Base-by-base conservation (phyloP, 1,139 yeast genomes). In the Kluyveromyces sp. region DNA sequence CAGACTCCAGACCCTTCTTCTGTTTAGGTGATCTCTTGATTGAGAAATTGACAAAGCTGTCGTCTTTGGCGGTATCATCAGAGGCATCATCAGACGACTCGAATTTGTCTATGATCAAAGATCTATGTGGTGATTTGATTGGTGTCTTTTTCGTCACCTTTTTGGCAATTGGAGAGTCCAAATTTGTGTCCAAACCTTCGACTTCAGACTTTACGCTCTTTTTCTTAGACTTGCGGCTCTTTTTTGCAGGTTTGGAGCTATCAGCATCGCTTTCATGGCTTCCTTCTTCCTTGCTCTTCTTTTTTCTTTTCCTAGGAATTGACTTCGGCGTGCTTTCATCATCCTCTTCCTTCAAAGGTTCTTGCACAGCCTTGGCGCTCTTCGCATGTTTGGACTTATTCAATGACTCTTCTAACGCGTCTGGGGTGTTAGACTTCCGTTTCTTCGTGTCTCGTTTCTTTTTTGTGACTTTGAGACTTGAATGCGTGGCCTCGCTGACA, bases 141-240 rank as follows among this genome's bases (percentile, higher is more conserved):
- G 56, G 54, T 12, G 51, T 50, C 28, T 47, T 52, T 2, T 52
- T 46, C 7, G 32, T 42, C 7, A 57, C 50, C 40, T 52, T 57
- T 29, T 51, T 53, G 1, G 52, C 46, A 25, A 57, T 51, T 3
- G 59, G 55, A 4, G 56, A 50, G 25, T 47, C 40, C 15, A 34
- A 20, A 13, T 33, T 32, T n/a, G 22, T 36, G 16, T 13, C 28
- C 2, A n/a, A 2, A 33, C 7, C n/a, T 9, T 20, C 41, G 32
- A 35, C 31, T 26, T 34, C 20, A 3, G 39, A 20, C 25, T 22
- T 25, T 12, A n/a, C 20, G 18, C 25, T 35, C 39, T 39, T 33
- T 16, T 34, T 35, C 12, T 25, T 18, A 35, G 33, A 17, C 26
- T 33, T 33, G 7, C 33, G 19, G 7, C 33, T 17, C 33, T 37